phyloP scores from a whole-genome alignment of 495 filamentous ascomycete species.

The Daldinia decipiens region DNA sequence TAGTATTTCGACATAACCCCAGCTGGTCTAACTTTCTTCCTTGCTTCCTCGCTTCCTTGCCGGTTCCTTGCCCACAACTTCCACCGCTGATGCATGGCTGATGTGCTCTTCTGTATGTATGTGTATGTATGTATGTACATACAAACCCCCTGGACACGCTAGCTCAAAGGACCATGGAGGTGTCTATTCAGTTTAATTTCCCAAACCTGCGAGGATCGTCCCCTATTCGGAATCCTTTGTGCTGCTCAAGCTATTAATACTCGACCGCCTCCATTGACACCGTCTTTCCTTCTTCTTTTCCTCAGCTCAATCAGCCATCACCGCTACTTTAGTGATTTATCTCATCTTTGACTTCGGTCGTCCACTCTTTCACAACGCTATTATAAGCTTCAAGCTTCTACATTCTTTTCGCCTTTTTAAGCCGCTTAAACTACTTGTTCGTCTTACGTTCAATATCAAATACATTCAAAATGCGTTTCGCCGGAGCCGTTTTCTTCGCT shows the following conservation, averaged over 20 bases:
- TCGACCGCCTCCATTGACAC: conserved; percentile 46
- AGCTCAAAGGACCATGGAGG: conserved; percentile 34
- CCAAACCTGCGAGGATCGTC: conserved; percentile 45
- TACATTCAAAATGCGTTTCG: conserved; percentile 67
- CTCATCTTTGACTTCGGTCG: conserved; percentile 67
- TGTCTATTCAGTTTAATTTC: conserved; percentile 50
- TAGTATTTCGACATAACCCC: conserved; percentile 32
- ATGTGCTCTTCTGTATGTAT: conserved; percentile 1
- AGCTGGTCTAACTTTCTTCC: conserved; percentile 23
- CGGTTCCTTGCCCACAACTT: conserved; percentile 36
- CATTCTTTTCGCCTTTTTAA: conserved; percentile 50
- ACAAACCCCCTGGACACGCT: conserved; percentile 36
- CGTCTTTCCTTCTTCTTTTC: conserved; percentile 50
- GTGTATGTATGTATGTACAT: too few relatives aligned
- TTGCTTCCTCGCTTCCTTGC: conserved; percentile 10
- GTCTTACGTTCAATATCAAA: conserved; percentile 50
- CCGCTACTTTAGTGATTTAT: conserved; percentile 55
- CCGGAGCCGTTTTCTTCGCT: conserved; percentile 61
- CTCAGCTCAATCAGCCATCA: conserved; percentile 63
- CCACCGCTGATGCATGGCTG: conserved; percentile 43
- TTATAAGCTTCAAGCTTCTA: conserved; percentile 57
- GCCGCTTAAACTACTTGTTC: conserved; percentile 34
- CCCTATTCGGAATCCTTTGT: conserved; percentile 48
- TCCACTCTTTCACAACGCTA: conserved; percentile 64
- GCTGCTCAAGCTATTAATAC: conserved; percentile 54